A percentile compares a stretch with the other conserved stretches of the same genome.
Evolutionary conservation across 129 eudicot genomes (phyloP).

Genomic region (Saussurea involucrata): DNA sequence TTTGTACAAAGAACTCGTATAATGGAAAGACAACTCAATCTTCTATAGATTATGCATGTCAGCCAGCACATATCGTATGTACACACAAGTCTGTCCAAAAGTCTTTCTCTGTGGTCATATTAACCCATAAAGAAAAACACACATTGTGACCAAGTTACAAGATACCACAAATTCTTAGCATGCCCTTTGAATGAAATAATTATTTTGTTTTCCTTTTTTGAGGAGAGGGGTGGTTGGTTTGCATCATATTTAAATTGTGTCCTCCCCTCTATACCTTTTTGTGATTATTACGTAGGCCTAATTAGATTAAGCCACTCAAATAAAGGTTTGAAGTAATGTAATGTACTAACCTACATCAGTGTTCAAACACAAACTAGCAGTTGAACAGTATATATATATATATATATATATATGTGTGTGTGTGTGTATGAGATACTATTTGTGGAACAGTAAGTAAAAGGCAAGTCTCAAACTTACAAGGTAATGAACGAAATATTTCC

Average conservation of each 20-base stretch:
- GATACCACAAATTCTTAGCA: neutral
- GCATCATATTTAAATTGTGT: too few relatives aligned
- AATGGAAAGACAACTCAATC: neutral
- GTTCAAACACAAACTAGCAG: neutral
- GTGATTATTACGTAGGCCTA: neutral
- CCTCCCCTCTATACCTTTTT: neutral
- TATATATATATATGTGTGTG: too few relatives aligned
- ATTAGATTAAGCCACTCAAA: neutral
- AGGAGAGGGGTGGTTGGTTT: too few relatives aligned
- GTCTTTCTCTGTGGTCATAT: neutral
- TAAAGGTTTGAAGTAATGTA: conserved; percentile 4
- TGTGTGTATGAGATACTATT: neutral
- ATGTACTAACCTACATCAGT: neutral
- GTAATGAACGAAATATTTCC: conserved; percentile 90
- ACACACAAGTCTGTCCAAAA: neutral
- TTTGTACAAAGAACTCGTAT: neutral
- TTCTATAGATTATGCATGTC: neutral
- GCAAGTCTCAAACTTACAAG: conserved; percentile 57
- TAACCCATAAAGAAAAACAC: neutral
- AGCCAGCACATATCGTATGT: neutral
- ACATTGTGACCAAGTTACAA: neutral
- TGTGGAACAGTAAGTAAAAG: neutral
- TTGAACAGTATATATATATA: neutral
- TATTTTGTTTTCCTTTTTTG: too few relatives aligned
- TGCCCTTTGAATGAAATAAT: too few relatives aligned